Evolutionary conservation across 169 alveolate species (phyloP).

Genomic region (Amoebophrya sp.): DNA sequence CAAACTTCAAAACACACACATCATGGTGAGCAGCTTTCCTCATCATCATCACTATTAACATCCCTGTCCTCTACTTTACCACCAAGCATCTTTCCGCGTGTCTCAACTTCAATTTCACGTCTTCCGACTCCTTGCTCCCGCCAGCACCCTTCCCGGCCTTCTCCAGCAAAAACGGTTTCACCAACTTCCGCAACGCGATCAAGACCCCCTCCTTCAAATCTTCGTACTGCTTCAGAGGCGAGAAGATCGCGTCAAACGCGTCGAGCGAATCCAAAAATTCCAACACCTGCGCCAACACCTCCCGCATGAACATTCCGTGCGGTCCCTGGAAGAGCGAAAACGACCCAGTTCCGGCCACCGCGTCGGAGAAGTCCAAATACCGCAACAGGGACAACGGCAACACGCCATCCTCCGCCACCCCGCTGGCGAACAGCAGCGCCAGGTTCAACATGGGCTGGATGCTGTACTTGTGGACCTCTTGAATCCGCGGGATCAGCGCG

Average conservation of each 20-base stretch:
- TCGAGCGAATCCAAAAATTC: not conserved
- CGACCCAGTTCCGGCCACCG: not conserved
- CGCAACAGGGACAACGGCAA: not conserved
- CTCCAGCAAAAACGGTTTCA: not conserved
- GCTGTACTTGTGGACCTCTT: not conserved
- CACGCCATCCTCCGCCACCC: not conserved
- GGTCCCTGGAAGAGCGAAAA: not conserved
- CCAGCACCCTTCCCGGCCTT: not conserved
- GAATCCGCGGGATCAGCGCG: not conserved
- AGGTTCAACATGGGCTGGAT: not conserved
- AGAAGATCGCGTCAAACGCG: not conserved
- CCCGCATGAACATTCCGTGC: not conserved
- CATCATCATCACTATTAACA: no score
- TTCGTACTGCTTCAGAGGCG: not conserved
- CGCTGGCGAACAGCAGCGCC: not conserved
- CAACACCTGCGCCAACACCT: not conserved
- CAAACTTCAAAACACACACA: no score
- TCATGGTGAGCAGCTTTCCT: no score
- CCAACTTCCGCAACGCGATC: not conserved
- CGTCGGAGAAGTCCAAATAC: not conserved
- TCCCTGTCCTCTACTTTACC: no score
- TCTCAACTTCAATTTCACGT: not conserved
- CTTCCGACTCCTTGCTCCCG: not conserved
- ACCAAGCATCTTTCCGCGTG: not conserved
- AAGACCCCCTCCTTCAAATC: not conserved